A percentile compares a stretch with the other conserved stretches of the same genome.
Evolutionary conservation across 805 yeast genomes (phyloP).

Genomic region (Clavispora fructus): DNA sequence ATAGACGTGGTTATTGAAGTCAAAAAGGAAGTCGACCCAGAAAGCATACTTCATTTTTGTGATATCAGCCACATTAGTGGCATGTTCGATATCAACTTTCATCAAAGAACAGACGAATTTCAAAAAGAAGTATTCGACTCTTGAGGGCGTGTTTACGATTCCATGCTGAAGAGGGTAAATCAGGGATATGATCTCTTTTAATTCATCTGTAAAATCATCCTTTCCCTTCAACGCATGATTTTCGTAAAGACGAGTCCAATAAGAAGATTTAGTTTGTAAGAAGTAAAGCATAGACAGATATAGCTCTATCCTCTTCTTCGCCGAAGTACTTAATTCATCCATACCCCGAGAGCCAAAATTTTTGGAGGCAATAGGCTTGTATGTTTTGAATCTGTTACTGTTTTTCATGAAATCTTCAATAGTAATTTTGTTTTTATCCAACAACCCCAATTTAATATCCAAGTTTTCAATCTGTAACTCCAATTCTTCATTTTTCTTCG

Average conservation of each 20-base stretch:
- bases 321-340: conserved; percentile 33
- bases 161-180: conserved; percentile 30
- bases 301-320: conserved; percentile 52
- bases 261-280: conserved; percentile 76
- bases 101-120: conserved; percentile 50
- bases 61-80: conserved; percentile 30
- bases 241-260: conserved; percentile 54
- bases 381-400: conserved; percentile 28
- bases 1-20: conserved; percentile 42
- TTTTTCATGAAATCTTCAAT: conserved; percentile 62
- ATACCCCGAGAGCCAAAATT: conserved; percentile 17
- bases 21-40: conserved; percentile 43
- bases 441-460: conserved; percentile 69
- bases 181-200: conserved; percentile 19
- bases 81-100: conserved; percentile 32
- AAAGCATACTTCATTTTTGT: conserved; percentile 31
- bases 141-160: conserved; percentile 32
- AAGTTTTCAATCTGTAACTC: conserved; percentile 72
- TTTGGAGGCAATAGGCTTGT: conserved; percentile 14
- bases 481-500: conserved; percentile 63
- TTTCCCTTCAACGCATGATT: conserved; percentile 18
- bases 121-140: conserved; percentile 69
- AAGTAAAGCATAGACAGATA: conserved; percentile 78
- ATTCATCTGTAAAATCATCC: conserved; percentile 13
- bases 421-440: conserved; percentile 75